A percentile compares a stretch with the other conserved stretches of the same genome.
Evolutionary conservation across 2,329 filamentous ascomycete genomes (phyloP).

Genomic region (Cladophialophora yegresii): DNA sequence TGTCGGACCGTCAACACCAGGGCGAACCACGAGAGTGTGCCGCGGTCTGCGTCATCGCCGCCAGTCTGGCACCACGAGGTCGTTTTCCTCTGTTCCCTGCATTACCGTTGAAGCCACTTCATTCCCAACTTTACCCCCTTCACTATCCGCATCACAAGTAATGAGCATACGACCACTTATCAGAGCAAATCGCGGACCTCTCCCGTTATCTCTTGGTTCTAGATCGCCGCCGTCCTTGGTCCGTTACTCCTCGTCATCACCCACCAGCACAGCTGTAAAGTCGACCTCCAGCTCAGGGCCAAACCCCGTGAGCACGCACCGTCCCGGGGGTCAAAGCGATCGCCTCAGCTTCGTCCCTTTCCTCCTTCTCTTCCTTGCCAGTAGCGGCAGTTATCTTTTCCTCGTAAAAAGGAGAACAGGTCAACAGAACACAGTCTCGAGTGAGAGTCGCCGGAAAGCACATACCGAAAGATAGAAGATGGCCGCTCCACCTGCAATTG

Average conservation of each 20-base stretch:
- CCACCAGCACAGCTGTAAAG: constrained; percentile 2
- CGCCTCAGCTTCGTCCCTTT: constrained; percentile 43
- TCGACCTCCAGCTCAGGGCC: constrained; percentile 10
- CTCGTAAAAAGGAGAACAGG: constrained; percentile 51
- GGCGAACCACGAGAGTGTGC: background rate
- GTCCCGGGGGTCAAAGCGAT: constrained; percentile 29
- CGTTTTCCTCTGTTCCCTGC: background rate
- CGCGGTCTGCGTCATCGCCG: background rate
- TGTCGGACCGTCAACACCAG: background rate
- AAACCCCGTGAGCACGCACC: constrained; percentile 19
- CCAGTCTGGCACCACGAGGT: background rate
- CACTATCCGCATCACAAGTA: constrained; percentile 16
- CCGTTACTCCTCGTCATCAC: constrained; percentile 23
- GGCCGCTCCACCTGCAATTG: constrained; percentile 30
- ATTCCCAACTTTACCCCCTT: background rate
- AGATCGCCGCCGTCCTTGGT: background rate
- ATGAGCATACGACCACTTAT: constrained; percentile 17
- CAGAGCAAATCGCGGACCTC: constrained; percentile 12
- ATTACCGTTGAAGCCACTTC: background rate
- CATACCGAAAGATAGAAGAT: constrained; percentile 29
- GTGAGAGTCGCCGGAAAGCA: constrained; percentile 40
- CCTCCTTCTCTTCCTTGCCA: constrained; percentile 49
- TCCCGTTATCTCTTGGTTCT: constrained; percentile 6
- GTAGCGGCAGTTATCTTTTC: constrained; percentile 53
- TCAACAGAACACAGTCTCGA: constrained; percentile 18